phyloP scores from a whole-genome alignment of 164 flowering plant genomes.

The Platanus orientalis region DNA sequence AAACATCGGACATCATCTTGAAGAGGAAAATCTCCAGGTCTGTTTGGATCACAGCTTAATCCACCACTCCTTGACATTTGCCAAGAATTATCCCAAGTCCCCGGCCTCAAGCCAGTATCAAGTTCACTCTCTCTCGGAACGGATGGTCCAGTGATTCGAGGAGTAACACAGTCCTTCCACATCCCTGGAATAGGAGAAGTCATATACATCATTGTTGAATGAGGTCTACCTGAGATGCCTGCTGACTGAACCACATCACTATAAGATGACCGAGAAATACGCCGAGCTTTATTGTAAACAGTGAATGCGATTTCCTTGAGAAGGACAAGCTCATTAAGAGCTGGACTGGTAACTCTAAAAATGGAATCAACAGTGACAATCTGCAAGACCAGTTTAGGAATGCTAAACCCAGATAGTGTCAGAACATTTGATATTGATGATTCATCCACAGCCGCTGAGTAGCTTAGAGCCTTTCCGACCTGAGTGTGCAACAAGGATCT shows the following conservation, averaged over 20 bases:
- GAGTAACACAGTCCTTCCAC: slow-evolving; percentile 87
- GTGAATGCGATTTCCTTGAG: slow-evolving; percentile 95
- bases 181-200: slow-evolving; percentile 58
- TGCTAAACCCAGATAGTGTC: slow-evolving; percentile 71
- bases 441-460: slow-evolving; percentile 77
- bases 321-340: slow-evolving; percentile 64
- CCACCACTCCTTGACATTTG: slow-evolving; percentile 65
- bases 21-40: slow-evolving; percentile 43
- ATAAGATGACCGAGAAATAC: slow-evolving; percentile 56
- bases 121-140: slow-evolving; percentile 74
- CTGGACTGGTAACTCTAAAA: slow-evolving; percentile 74
- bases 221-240: slow-evolving; percentile 53
- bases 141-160: slow-evolving; percentile 64
- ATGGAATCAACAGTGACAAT: slow-evolving; percentile 85
- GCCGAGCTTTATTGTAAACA: slow-evolving; percentile 91
- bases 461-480: slow-evolving; percentile 73
- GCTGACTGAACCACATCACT: slow-evolving; percentile 48
- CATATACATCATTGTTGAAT: slow-evolving; percentile 58
- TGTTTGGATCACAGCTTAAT: slow-evolving; percentile 50
- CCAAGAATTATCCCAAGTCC: slow-evolving; percentile 88
- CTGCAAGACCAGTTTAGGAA: slow-evolving; percentile 85
- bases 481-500: slow-evolving; percentile 60
- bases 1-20: slow-evolving; percentile 63
- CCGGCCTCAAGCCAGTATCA: slow-evolving; percentile 61
- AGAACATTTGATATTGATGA: slow-evolving; percentile 61